A percentile compares a stretch with the other conserved stretches of the same genome.
phyloP scores from a whole-genome alignment of 2,329 filamentous ascomycete genomes.

The Fusarium musae region DNA sequence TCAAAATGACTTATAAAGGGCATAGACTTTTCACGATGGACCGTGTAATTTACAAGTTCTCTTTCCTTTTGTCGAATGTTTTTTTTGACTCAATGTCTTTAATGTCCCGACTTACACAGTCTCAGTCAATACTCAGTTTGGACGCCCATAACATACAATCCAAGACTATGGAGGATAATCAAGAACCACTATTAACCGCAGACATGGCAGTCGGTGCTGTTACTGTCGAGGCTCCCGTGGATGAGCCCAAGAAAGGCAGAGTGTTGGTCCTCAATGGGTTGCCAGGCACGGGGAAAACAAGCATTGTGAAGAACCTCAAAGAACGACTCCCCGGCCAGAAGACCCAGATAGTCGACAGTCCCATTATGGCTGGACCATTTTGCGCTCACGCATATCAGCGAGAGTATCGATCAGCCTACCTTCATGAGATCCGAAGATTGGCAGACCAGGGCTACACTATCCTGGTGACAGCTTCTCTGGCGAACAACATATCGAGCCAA shows the following conservation, averaged over 20 bases:
- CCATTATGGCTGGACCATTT: conserved; percentile 5
- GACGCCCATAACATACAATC: background rate
- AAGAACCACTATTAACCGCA: background rate
- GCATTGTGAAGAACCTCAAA: background rate
- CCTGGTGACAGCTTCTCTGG: conserved; percentile 17
- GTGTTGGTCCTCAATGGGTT: conserved; percentile 26
- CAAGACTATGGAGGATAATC: background rate
- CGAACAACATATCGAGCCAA: background rate
- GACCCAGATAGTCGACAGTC: conserved; percentile 10
- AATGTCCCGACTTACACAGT: background rate
- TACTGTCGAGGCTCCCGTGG: background rate
- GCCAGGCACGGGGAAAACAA: conserved; percentile 2
- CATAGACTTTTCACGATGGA: background rate
- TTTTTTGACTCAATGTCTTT: background rate
- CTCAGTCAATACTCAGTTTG: background rate
- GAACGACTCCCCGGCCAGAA: background rate
- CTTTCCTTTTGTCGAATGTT: background rate
- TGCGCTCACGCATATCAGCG: background rate
- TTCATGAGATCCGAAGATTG: conserved; percentile 15
- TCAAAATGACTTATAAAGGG: background rate
- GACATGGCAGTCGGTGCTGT: background rate
- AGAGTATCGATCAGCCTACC: conserved; percentile 14
- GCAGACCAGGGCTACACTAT: conserved; percentile 3
- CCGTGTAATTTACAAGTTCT: background rate
- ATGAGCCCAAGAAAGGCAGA: background rate